A percentile compares a stretch with the other conserved stretches of the same genome.
Evolutionary conservation across 192 early-diverging fungal species (phyloP).

Genomic region (Rhizoclosmatium sp.): DNA sequence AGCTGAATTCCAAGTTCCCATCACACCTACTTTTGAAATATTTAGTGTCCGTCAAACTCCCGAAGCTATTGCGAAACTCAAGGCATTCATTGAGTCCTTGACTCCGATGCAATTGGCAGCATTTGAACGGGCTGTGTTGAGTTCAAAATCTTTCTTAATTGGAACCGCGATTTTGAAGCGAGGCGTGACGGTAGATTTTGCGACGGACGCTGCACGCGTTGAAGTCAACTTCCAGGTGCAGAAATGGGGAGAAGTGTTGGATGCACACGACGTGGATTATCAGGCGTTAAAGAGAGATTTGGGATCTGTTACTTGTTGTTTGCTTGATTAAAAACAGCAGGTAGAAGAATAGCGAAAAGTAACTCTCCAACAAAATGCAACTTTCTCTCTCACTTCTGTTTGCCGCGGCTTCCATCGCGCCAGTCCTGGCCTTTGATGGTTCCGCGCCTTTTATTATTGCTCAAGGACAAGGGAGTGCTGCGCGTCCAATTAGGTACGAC

Average conservation of each 20-base stretch:
- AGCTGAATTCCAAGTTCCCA: constrained; percentile 66
- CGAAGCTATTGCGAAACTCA: constrained; percentile 65
- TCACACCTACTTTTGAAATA: constrained; percentile 79
- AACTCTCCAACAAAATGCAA: neutral
- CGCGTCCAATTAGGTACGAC: neutral
- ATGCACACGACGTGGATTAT: constrained; percentile 50
- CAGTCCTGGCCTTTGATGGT: constrained; percentile 20
- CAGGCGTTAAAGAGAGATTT: constrained; percentile 22
- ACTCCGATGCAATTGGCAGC: constrained; percentile 44
- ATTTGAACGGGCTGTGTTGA: constrained; percentile 87
- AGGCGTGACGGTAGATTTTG: constrained; percentile 75
- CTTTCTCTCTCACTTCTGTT: neutral
- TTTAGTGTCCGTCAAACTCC: constrained; percentile 70
- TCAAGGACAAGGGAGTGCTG: constrained; percentile 4
- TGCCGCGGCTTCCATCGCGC: neutral
- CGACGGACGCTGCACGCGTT: constrained; percentile 79
- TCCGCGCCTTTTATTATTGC: constrained; percentile 26
- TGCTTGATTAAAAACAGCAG: neutral
- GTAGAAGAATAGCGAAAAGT: neutral
- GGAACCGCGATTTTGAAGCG: constrained; percentile 86
- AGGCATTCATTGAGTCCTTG: constrained; percentile 20
- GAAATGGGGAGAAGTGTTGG: constrained; percentile 91
- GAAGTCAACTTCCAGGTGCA: constrained; percentile 89
- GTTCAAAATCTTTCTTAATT: constrained; percentile 90
- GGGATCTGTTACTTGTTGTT: constrained; percentile 1